A percentile compares a stretch with the other conserved stretches of the same genome.
These are phyloP conservation scores for Teratosphaeria epicoccoides DNA, from an alignment of 2,329 filamentous ascomycete genomes.

Conservation along the genomic window DNA sequence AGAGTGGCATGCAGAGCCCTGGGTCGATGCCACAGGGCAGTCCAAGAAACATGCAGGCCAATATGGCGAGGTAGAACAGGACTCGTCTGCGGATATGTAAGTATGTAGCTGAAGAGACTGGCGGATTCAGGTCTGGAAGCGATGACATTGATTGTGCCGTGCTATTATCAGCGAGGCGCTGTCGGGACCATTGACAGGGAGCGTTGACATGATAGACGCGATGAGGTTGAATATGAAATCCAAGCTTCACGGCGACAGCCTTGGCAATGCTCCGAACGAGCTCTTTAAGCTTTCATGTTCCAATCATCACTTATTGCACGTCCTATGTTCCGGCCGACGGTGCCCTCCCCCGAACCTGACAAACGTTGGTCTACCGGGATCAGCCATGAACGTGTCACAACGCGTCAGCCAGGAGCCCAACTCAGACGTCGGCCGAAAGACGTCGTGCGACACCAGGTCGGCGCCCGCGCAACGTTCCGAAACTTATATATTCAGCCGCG, in stretches of 20 bases:
- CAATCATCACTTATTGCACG: too few species aligned
- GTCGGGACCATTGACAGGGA: background rate
- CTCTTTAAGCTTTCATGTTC: background rate
- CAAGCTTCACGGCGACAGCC: background rate
- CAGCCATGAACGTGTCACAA: too few species aligned
- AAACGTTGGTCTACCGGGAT: too few species aligned
- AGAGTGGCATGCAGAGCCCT: conserved; percentile 23
- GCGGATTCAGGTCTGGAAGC: background rate
- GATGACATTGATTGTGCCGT: background rate
- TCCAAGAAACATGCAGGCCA: conserved; percentile 23
- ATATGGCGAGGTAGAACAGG: conserved; percentile 18
- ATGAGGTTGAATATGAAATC: background rate
- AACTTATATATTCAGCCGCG: too few species aligned
- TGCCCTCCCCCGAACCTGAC: too few species aligned
- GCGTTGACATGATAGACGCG: background rate
- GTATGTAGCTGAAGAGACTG: background rate
- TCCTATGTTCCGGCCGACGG: too few species aligned
- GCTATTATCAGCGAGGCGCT: background rate
- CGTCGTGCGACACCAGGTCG: too few species aligned
- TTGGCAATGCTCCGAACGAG: background rate
- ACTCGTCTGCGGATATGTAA: background rate
- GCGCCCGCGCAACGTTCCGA: too few species aligned
- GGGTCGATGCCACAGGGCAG: conserved; percentile 20
- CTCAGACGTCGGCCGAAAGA: too few species aligned
- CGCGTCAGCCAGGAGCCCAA: too few species aligned